phyloP scores from a whole-genome alignment of 1,284 basidiomycete species.

The Apiotrichum mycotoxinovorans region DNA sequence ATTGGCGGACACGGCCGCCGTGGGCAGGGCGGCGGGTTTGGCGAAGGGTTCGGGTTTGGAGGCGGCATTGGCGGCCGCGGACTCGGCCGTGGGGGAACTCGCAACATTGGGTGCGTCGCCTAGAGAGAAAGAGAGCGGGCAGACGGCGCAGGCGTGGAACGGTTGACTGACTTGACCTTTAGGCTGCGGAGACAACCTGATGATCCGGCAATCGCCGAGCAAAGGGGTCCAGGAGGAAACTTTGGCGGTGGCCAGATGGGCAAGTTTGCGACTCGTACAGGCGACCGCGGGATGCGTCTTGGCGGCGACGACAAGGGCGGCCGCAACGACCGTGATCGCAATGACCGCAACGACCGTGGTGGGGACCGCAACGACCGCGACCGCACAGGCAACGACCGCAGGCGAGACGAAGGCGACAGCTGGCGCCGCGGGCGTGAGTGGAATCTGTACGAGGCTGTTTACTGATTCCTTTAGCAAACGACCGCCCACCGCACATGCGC shows the following conservation, averaged over 20 bases:
- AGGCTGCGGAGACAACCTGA: constrained; percentile 26
- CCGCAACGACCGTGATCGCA: background rate
- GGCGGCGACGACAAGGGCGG: constrained; percentile 28
- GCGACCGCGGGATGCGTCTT: constrained; percentile 24
- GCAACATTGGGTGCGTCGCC: constrained; percentile 37
- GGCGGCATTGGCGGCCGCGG: constrained; percentile 39
- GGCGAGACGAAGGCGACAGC: constrained; percentile 14
- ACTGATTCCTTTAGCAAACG: background rate
- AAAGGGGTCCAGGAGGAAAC: background rate
- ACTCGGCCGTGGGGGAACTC: constrained; percentile 20
- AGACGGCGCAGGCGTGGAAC: no score
- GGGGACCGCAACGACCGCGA: background rate
- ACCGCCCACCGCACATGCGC: constrained; percentile 3
- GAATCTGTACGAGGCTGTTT: background rate
- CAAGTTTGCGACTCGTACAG: constrained; percentile 29
- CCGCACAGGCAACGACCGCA: background rate
- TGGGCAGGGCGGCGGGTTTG: constrained; percentile 32
- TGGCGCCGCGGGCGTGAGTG: constrained; percentile 21
- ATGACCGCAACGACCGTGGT: constrained; percentile 1
- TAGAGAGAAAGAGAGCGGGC: background rate
- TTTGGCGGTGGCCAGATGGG: constrained; percentile 35
- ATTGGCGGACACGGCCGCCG: constrained; percentile 28
- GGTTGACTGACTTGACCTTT: background rate
- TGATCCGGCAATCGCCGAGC: constrained; percentile 22
- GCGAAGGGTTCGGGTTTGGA: constrained; percentile 46